Conservation (phyloP, 164 flowering plant genomes). For the Tetrastigma voinierianum region DNA sequence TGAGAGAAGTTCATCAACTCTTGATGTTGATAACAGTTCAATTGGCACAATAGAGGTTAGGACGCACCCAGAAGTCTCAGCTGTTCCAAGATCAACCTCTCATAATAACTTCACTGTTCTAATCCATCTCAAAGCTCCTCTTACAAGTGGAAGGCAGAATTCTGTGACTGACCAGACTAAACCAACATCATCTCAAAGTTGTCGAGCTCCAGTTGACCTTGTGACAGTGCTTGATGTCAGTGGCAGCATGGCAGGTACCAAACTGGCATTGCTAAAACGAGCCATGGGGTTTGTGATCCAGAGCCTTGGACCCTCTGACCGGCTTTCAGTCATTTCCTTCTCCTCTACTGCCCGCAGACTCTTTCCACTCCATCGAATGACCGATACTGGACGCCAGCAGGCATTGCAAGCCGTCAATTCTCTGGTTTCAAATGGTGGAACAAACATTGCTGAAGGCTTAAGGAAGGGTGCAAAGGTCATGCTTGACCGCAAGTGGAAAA, state of each 20-base stretch:
- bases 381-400: conserved; percentile 64
- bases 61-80: conserved; percentile 72
- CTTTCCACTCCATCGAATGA: conserved; percentile 82
- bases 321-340: conserved; percentile 93
- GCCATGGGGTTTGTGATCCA: conserved; percentile 97
- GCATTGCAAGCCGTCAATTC: conserved; percentile 86
- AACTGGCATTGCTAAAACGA: conserved; percentile 83
- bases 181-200: conserved; percentile 23
- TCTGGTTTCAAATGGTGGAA: conserved; percentile 77
- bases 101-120: conserved; percentile 56
- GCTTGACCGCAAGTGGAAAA: conserved; percentile 66
- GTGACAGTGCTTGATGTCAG: conserved; percentile 98
- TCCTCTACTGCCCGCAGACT: conserved; percentile 87
- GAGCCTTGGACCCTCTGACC: conserved; percentile 80
- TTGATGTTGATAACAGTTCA: conserved; percentile 14
- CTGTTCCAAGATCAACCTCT: conserved; percentile 47
- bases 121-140: conserved; percentile 83
- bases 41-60: conserved; percentile 46
- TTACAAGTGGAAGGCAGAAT: conserved; percentile 20
- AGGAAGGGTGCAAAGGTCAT: conserved; percentile 80
- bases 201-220: conserved; percentile 87
- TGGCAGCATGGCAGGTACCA: conserved; percentile 98
- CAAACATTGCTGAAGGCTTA: conserved; percentile 87
- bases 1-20: conserved; percentile 13
- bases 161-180: conserved; percentile 14